These are phyloP conservation scores for Aspergillus sclerotioniger DNA, from an alignment of 495 filamentous ascomycete genomes.

Conservation along the genomic window DNA sequence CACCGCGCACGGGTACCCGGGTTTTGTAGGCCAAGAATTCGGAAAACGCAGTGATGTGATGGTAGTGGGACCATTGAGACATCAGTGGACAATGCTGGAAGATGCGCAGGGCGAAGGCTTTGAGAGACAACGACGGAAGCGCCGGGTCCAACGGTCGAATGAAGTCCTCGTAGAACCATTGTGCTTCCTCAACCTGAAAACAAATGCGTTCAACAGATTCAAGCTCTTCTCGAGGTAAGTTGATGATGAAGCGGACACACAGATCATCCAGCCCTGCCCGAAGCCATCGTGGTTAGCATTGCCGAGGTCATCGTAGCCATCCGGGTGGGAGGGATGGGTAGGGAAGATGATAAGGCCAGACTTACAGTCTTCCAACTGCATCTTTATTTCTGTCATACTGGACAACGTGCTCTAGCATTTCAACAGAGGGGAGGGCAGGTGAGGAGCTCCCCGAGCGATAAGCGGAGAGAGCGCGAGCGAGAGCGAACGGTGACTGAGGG, in stretches of 20 bases:
- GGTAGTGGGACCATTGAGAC: constrained; percentile 71
- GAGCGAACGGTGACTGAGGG: constrained; percentile 18
- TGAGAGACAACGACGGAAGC: constrained; percentile 79
- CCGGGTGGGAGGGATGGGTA: neutral
- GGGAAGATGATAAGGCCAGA: constrained; percentile 17
- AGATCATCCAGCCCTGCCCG: constrained; percentile 86
- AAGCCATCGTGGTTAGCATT: constrained; percentile 15
- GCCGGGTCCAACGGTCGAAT: constrained; percentile 84
- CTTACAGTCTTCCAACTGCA: constrained; percentile 87
- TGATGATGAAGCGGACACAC: constrained; percentile 93
- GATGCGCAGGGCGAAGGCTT: constrained; percentile 79
- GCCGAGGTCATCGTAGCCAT: neutral
- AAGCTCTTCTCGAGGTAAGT: constrained; percentile 87
- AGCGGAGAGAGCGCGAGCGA: constrained; percentile 19
- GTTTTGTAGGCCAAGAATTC: constrained; percentile 93
- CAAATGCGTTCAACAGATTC: constrained; percentile 88
- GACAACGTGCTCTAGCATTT: constrained; percentile 41
- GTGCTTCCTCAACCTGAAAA: constrained; percentile 97
- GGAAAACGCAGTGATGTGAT: constrained; percentile 76
- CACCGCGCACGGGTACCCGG: constrained; percentile 87
- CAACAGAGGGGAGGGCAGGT: constrained; percentile 25
- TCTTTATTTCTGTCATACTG: constrained; percentile 76
- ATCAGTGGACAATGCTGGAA: constrained; percentile 91
- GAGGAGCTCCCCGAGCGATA: constrained; percentile 25
- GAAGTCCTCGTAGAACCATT: constrained; percentile 99